Percentiles rank a stretch among this genome's conserved stretches.
These are phyloP conservation scores for Uromyces viciae-fabae DNA, from an alignment of 1,284 basidiomycete genomes.

Conservation along the genomic window DNA sequence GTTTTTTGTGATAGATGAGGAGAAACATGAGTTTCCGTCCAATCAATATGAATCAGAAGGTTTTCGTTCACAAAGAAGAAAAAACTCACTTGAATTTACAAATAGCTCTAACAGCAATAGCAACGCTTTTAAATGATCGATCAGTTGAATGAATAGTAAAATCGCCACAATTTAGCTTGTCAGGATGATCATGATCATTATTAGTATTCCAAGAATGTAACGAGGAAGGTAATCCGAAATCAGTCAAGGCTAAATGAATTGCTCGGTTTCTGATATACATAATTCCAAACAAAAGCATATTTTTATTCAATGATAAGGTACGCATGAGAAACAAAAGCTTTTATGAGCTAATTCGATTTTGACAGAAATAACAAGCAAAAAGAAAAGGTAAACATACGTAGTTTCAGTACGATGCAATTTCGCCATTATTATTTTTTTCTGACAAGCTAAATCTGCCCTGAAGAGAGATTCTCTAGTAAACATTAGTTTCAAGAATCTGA, in stretches of 20 bases:
- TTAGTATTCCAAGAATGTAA: neutral
- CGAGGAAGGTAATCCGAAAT: conserved; percentile 32
- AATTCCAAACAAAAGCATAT: no score
- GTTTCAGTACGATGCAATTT: conserved; percentile 31
- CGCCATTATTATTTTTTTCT: conserved; percentile 62
- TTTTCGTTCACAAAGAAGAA: neutral
- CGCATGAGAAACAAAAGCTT: no score
- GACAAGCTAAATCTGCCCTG: conserved; percentile 73
- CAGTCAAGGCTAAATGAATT: conserved; percentile 33
- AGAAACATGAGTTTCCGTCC: no score
- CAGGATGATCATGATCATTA: neutral
- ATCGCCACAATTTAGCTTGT: conserved; percentile 9
- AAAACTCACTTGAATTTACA: conserved; percentile 33
- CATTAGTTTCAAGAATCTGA: conserved; percentile 85
- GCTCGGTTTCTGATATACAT: conserved; percentile 31
- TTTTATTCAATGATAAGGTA: no score
- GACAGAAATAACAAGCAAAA: neutral
- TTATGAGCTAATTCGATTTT: neutral
- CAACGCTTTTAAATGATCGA: conserved; percentile 29
- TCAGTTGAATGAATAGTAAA: conserved; percentile 25
- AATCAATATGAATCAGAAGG: neutral
- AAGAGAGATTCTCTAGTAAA: conserved; percentile 78
- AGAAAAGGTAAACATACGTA: conserved; percentile 1
- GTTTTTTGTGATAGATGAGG: no score
- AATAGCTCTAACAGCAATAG: conserved; percentile 24